Evolutionary conservation across 2,329 filamentous ascomycete genomes (phyloP), one percentile per base, ranked within the genome.

Genomic region (Diaporthe humulicola): DNA sequence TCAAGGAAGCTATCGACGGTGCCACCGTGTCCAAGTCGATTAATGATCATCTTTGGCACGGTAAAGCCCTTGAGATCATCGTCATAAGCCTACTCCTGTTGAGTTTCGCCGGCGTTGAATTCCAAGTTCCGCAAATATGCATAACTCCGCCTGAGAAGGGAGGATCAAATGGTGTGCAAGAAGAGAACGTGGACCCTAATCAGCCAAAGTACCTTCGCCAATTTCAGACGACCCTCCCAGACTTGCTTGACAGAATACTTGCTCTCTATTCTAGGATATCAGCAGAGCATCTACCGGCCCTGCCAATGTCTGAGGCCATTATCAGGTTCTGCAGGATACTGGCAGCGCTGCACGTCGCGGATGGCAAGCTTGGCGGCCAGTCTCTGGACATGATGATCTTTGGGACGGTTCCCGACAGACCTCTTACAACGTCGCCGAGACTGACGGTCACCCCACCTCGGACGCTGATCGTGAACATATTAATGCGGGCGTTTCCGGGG

Each of bases 21-120:
- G 95, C 94, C 2, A 90, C 90, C 14, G 91, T 93, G 78, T 93
- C 95, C 22, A 93, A 95, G 79, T 92, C 91, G 50, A 90, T 94
- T 74, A 96, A 95, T 79, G 97, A 99, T 83, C 95, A 98, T 83
- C 83, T 98, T n/a, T 99, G 97, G 96, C 95, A 98, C 84, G 97
- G 94, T 25, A 98, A 98, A 84, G 96, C 95, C 1, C 87, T 99
- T 28, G 97, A 99, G 81, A 92, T 96, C 38, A 94, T 98, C 75
- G 86, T 97, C 61, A 88, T 98, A 36, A 95, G 93, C 80, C 88
- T 98, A 78, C 81, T 98, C 54, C 90, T 98, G 79, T 91, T 98
- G 76, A 94, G 92, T 40, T 98, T 95, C 94, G 90, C 93, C 48
- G 93, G 93, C 5, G 88, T 96, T 79, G 94, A 97, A 80, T 98